Percentiles rank a stretch among this genome's conserved stretches.
Evolutionary conservation across 2,329 filamentous ascomycete species (phyloP).

Genomic region (Arthrinium puccinioides): DNA sequence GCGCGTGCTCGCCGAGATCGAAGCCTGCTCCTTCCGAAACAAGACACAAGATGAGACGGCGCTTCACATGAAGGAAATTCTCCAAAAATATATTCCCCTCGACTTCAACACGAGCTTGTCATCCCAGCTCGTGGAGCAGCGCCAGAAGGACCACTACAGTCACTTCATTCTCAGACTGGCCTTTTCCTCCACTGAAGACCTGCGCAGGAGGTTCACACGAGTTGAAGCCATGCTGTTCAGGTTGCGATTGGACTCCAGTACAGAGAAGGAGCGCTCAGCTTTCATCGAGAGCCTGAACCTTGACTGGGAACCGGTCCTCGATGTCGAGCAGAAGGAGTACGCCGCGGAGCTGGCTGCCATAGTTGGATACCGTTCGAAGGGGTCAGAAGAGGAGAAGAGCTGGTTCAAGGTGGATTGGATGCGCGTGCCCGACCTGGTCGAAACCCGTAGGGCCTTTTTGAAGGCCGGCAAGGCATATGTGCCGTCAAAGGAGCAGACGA

Average conservation of each 20-base stretch:
- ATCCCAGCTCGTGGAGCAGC: constrained; percentile 57
- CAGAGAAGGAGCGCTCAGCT: constrained; percentile 55
- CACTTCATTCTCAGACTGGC: constrained; percentile 95
- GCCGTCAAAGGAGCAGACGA: constrained; percentile 76
- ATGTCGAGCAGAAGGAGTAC: constrained; percentile 67
- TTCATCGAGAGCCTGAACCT: constrained; percentile 75
- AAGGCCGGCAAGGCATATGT: constrained; percentile 84
- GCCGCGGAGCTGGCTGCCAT: constrained; percentile 53
- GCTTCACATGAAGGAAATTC: constrained; percentile 73
- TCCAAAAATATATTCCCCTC: constrained; percentile 56
- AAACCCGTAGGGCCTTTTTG: constrained; percentile 68
- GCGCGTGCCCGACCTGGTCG: constrained; percentile 82
- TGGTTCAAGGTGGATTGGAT: constrained; percentile 99
- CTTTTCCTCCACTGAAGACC: constrained; percentile 85
- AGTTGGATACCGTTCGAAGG: constrained; percentile 26
- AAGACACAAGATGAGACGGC: constrained; percentile 75
- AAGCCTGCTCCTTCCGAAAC: constrained; percentile 94
- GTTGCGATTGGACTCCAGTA: constrained; percentile 68
- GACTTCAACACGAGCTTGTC: constrained; percentile 21
- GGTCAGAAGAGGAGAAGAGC: constrained; percentile 62
- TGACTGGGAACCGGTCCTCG: constrained; percentile 75
- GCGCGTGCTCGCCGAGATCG: constrained; percentile 78
- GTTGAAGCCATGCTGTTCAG: constrained; percentile 88
- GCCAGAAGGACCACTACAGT: constrained; percentile 93
- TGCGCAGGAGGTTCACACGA: constrained; percentile 76